Evolutionary conservation across 768 basidiomycete genomes (phyloP), one percentile per base, ranked within the genome.

Genomic region (Suillus subluteus): DNA sequence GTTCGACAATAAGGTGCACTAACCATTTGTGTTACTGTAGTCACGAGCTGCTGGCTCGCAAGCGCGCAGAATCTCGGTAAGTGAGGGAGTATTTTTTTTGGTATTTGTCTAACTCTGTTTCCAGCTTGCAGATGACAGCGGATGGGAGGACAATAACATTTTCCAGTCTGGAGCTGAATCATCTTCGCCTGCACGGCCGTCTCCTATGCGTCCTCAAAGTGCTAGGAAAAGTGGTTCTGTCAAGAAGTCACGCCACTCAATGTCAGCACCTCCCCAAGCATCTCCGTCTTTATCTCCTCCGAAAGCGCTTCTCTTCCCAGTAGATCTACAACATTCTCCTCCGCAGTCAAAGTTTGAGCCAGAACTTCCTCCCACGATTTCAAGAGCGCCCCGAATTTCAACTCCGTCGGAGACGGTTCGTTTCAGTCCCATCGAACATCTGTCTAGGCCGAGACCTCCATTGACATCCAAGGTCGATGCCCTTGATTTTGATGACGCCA

Each of bases 151-250:
- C 69, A 94, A 93, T 73, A 95, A 95, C 69, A 87, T 94, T 37
- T 95, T 95, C 75, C 93, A 95, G 73, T 94, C 92, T 11, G 93
- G 92, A n/a, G 90, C 90, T 6, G 93, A 95, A 71, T 91, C 90
- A n/a, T 92, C 92, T 8, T 94, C 92, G 16, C 92, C 93, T 41
- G 77, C 75, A 12, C 89, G 88, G 21, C 87, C 90, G 43, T 85
- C 88, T 6, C 90, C 88, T 55, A 66, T 79, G 66, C 78, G 82
- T 69, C 70, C 81, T 63, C 82, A 83, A 77, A 69, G 81, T 55
- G 73, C 82, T 66, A 79, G 84, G 68, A 83, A 80, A 68, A 66
- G 74, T 73, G 66, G 70, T 66, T 69, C 66, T 8, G 72, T 81
- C 6, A 84, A 82, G 52, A 89, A 85, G 72, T 82, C 86, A 37